These are phyloP conservation scores for Kodamaea kaohsiungensis DNA, from an alignment of 805 yeast species.

Conservation along the genomic window DNA sequence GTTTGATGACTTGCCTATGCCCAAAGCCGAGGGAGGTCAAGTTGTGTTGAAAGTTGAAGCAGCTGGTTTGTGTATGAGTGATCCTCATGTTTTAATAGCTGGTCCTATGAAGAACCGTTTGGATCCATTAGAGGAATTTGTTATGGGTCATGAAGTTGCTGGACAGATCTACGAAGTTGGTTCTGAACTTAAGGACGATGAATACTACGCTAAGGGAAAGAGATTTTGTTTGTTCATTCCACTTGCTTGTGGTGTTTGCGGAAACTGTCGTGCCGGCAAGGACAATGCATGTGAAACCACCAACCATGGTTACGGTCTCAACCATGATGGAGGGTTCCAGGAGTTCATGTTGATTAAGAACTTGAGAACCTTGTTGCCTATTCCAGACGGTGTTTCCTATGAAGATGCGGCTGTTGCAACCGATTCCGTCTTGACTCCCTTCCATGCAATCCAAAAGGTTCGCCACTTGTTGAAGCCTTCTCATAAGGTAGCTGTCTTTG, in stretches of 20 bases:
- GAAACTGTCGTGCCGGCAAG: constrained; percentile 33
- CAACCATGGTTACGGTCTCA: constrained; percentile 34
- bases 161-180: constrained; percentile 39
- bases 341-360: constrained; percentile 38
- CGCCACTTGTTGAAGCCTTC: constrained; percentile 29
- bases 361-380: constrained; percentile 35
- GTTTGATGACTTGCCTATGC: constrained; percentile 32
- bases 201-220: constrained; percentile 28
- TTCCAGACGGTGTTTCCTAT: constrained; percentile 40
- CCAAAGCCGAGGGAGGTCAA: constrained; percentile 28
- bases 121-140: constrained; percentile 28
- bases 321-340: constrained; percentile 43
- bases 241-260: constrained; percentile 37
- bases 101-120: constrained; percentile 15
- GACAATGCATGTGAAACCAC: constrained; percentile 31
- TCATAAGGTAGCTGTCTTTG: constrained; percentile 38
- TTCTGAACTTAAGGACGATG: constrained; percentile 19
- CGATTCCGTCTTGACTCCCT: constrained; percentile 46
- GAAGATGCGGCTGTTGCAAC: constrained; percentile 44
- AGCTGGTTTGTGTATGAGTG: constrained; percentile 46
- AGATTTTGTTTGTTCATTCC: constrained; percentile 32
- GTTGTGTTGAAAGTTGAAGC: constrained; percentile 42
- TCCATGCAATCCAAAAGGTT: constrained; percentile 41
- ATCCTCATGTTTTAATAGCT: constrained; percentile 35
- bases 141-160: constrained; percentile 49